These are phyloP conservation scores for Bauhinia variegata DNA, from an alignment of 306 rosid genomes.

Conservation along the genomic window DNA sequence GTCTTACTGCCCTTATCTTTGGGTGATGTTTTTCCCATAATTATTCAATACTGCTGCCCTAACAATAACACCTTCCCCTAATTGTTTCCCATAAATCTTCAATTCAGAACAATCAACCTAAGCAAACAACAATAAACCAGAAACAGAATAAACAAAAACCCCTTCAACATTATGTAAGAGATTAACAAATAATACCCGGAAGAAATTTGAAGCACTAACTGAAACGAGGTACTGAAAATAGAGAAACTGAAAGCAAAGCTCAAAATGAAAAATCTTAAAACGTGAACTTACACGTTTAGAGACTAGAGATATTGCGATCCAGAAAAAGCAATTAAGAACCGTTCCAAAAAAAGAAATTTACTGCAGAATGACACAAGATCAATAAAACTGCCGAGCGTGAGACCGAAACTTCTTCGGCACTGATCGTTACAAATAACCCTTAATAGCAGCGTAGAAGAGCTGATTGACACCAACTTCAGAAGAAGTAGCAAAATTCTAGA, in stretches of 20 bases:
- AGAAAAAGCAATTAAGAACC: not conserved
- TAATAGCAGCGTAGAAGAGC: not conserved
- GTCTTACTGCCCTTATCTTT: constrained; percentile 57
- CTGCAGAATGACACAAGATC: not conserved
- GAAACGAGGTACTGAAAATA: not conserved
- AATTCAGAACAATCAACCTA: constrained; percentile 16
- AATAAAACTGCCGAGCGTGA: not conserved
- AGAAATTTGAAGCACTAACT: not conserved
- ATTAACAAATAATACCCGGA: not conserved
- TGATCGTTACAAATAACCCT: not conserved
- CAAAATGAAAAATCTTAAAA: not conserved
- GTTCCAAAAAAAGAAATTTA: too few species aligned
- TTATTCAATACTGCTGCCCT: not conserved
- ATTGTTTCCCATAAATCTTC: constrained; percentile 3
- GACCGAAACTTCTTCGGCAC: not conserved
- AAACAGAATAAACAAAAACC: not conserved
- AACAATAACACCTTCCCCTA: not conserved
- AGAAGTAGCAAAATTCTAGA: constrained; percentile 5
- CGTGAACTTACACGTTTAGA: constrained; percentile 22
- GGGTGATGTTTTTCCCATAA: constrained; percentile 70
- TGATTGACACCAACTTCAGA: constrained; percentile 23
- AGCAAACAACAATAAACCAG: constrained; percentile 28
- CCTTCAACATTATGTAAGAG: not conserved
- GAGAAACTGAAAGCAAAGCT: not conserved
- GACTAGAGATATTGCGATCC: constrained; percentile 11